Conservation (phyloP, 306 rosid genomes). For the Spatholobus suberectus region DNA sequence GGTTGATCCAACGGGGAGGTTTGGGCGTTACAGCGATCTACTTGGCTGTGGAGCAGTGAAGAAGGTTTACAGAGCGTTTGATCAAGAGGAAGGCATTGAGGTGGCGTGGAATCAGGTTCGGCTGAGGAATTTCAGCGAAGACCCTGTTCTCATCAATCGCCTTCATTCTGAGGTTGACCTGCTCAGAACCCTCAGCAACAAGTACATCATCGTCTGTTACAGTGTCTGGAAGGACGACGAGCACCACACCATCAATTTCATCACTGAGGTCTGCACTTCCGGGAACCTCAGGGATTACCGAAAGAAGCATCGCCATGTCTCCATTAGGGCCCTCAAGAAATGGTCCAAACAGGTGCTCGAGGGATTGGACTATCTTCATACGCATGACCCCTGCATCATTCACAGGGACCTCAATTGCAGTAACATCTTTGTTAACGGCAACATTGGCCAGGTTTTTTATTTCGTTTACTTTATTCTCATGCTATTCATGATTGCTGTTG, state of each 20-base stretch:
- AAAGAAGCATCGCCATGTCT: slow-evolving; percentile 86
- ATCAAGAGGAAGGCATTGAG: slow-evolving; percentile 90
- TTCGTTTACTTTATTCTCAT: not conserved
- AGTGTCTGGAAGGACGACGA: slow-evolving; percentile 82
- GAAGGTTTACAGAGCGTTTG: slow-evolving; percentile 87
- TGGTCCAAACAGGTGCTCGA: slow-evolving; percentile 93
- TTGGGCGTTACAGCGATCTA: slow-evolving; percentile 73
- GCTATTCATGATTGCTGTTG: too few species aligned
- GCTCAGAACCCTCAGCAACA: slow-evolving; percentile 66
- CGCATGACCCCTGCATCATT: slow-evolving; percentile 89
- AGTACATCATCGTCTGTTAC: slow-evolving; percentile 77
- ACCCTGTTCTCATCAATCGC: slow-evolving; percentile 66
- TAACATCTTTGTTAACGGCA: slow-evolving; percentile 90
- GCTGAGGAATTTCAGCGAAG: slow-evolving; percentile 64
- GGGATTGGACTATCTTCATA: slow-evolving; percentile 91
- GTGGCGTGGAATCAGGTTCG: slow-evolving; percentile 97
- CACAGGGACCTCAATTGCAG: slow-evolving; percentile 98
- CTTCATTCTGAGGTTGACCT: slow-evolving; percentile 80
- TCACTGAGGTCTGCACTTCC: slow-evolving; percentile 86
- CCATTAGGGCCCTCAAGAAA: slow-evolving; percentile 86
- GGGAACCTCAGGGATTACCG: slow-evolving; percentile 90
- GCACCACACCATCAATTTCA: slow-evolving; percentile 67
- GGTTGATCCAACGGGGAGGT: slow-evolving; percentile 87
- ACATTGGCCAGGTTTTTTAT: slow-evolving; percentile 77
- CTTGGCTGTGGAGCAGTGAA: slow-evolving; percentile 92